A percentile compares a stretch with the other conserved stretches of the same genome.
phyloP scores from a whole-genome alignment of 2,329 filamentous ascomycete genomes.

The Samsoniella hepiali region DNA sequence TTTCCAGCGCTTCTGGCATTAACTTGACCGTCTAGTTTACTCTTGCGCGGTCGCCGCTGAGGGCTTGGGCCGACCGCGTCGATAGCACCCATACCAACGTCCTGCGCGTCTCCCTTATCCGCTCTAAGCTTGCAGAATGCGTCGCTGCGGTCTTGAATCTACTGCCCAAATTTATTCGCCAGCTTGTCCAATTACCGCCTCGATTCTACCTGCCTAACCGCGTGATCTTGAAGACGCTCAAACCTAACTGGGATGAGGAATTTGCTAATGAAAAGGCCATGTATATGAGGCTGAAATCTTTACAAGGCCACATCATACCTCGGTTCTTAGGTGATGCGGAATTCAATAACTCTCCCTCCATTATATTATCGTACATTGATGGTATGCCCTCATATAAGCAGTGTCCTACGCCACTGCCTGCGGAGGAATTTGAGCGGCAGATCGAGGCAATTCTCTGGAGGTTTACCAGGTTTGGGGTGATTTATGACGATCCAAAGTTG shows the following conservation, averaged over 20 bases:
- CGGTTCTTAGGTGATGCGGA: too few relatives aligned
- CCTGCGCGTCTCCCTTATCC: not conserved
- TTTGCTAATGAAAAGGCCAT: too few relatives aligned
- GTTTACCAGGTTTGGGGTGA: not conserved
- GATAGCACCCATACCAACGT: not conserved
- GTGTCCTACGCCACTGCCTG: not conserved
- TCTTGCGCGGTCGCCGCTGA: not conserved
- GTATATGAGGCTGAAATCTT: too few relatives aligned
- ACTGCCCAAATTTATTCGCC: not conserved
- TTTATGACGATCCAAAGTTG: not conserved
- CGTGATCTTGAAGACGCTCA: too few relatives aligned
- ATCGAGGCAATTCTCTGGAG: not conserved
- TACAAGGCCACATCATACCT: too few relatives aligned
- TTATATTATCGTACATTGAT: not conserved
- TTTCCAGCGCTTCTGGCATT: not conserved
- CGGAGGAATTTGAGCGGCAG: not conserved
- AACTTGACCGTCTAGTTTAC: not conserved
- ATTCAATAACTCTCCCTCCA: too few relatives aligned
- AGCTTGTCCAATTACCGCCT: not conserved
- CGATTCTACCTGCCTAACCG: not conserved
- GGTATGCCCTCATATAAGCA: not conserved
- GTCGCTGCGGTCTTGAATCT: not conserved
- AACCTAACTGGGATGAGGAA: too few relatives aligned
- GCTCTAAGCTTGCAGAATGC: not conserved
- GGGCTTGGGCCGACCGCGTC: not conserved